These are phyloP conservation scores for Talaromyces sp. DNA, from an alignment of 2,329 filamentous ascomycete genomes.

Conservation along the genomic window DNA sequence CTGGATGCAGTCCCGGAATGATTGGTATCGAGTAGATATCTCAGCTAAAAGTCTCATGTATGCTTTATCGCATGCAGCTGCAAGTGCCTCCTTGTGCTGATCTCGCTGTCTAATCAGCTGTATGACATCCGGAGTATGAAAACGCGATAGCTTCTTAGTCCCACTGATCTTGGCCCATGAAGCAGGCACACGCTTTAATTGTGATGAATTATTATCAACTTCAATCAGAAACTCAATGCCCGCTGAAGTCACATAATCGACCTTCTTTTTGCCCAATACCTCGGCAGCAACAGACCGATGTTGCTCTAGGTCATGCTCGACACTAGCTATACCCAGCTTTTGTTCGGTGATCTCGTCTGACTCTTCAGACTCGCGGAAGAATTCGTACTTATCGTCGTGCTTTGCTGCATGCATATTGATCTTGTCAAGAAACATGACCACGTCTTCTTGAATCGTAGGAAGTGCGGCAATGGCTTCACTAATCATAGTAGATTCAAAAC, in stretches of 20 bases:
- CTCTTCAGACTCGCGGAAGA: slow-evolving; percentile 84
- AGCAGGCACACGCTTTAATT: slow-evolving; percentile 82
- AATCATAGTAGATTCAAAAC: slow-evolving; percentile 69
- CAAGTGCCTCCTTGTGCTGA: slow-evolving; percentile 89
- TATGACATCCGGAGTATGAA: slow-evolving; percentile 89
- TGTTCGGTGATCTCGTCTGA: slow-evolving; percentile 85
- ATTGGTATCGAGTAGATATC: slow-evolving; percentile 81
- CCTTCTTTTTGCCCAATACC: slow-evolving; percentile 67
- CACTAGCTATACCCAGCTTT: slow-evolving; percentile 84
- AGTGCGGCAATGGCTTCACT: slow-evolving; percentile 69
- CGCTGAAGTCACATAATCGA: slow-evolving; percentile 77
- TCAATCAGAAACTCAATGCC: slow-evolving; percentile 96
- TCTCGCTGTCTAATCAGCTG: slow-evolving; percentile 81
- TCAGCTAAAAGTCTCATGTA: slow-evolving; percentile 68
- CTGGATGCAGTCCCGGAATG: slow-evolving; percentile 82
- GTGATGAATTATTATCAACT: slow-evolving; percentile 66
- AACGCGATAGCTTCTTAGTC: slow-evolving; percentile 86
- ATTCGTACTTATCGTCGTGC: slow-evolving; percentile 86
- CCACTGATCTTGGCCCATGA: slow-evolving; percentile 94
- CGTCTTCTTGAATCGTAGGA: slow-evolving; percentile 69
- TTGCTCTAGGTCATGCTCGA: slow-evolving; percentile 81
- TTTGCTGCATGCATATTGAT: slow-evolving; percentile 83
- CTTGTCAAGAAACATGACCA: slow-evolving; percentile 72
- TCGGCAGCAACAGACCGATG: slow-evolving; percentile 69
- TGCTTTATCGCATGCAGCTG: slow-evolving; percentile 83